Evolutionary conservation across 2,329 filamentous ascomycete genomes (phyloP), one percentile per base, ranked within the genome.

Genomic region (Coniella vitis): DNA sequence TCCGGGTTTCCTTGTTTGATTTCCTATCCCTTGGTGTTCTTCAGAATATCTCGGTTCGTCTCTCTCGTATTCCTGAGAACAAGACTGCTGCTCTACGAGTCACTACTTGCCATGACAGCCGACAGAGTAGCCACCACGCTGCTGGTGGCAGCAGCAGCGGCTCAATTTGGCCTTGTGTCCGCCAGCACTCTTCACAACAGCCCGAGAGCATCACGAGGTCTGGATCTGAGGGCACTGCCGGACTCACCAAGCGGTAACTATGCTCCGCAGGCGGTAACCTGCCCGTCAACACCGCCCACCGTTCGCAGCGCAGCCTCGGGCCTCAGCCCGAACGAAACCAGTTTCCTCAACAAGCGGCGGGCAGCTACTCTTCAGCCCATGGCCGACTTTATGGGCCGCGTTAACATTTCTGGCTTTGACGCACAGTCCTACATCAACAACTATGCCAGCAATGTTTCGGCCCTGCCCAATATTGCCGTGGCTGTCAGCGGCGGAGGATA

Each of bases 401-500:
- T 87, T 60, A 81, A 81, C 58, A 90, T 97, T 54, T 68, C 77
- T n/a, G 81, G 77, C 51, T 91, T 96, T 54, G 83, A 95, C 65
- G 84, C 82, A n/a, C 72, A 71, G 1, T 63, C 68, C 2, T 97
- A 93, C 63, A 81, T 97, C 58, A 74, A 83, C 47, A 69, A 68
- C 52, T 66, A 80, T 52, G 65, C 78, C 25, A 83, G 84, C 63
- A 87, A 90, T 61, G 83, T 61, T 45, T 51, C 56, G 14, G 65
- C 69, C 21, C 64, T 75, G 53, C 74, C 74, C 45, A 75, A 73
- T 56, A 82, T 95, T 53, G 88, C 75, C 14, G 78, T 95, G 54
- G 87, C 89, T 10, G 72, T 86, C 38, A 93, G 87, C 0, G 89
- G 89, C 12, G 90, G 90, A 62, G 90, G 90, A 32, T 95, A 93